These are phyloP conservation scores for Ramaria rubella DNA, from an alignment of 768 basidiomycete species.

Conservation along the genomic window DNA sequence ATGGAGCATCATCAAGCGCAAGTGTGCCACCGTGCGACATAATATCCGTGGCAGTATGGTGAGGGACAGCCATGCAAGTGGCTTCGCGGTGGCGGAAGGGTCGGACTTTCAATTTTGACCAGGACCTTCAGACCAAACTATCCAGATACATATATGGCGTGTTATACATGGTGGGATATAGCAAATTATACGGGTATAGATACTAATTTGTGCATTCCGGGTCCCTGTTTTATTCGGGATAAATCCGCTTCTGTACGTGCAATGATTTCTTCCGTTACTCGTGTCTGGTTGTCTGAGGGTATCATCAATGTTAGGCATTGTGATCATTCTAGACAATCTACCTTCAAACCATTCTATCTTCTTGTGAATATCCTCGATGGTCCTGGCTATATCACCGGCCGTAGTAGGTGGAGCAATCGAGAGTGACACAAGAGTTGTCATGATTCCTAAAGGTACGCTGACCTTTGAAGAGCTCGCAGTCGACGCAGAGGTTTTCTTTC, in stretches of 20 bases:
- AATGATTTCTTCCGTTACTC: slow-evolving; percentile 2
- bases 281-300: not conserved
- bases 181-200: not conserved
- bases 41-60: not conserved
- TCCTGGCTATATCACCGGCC: not conserved
- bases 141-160: not conserved
- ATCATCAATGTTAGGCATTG: not conserved
- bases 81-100: not conserved
- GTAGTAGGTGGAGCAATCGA: not conserved
- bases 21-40: not conserved
- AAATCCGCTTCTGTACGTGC: slow-evolving; percentile 1
- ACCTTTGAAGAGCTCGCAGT: not conserved
- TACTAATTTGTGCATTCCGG: not conserved
- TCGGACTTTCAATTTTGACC: not conserved
- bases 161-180: not conserved
- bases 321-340: not conserved
- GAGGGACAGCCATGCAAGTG: not conserved
- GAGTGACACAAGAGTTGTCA: not conserved
- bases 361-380: slow-evolving; percentile 6
- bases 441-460: slow-evolving; percentile 4
- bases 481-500: not conserved
- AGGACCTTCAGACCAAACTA: not conserved
- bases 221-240: not conserved
- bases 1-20: not conserved
- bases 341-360: slow-evolving; percentile 9